phyloP scores from a whole-genome alignment of 176 grass and related monocot species.

The Oryza coarctata region DNA sequence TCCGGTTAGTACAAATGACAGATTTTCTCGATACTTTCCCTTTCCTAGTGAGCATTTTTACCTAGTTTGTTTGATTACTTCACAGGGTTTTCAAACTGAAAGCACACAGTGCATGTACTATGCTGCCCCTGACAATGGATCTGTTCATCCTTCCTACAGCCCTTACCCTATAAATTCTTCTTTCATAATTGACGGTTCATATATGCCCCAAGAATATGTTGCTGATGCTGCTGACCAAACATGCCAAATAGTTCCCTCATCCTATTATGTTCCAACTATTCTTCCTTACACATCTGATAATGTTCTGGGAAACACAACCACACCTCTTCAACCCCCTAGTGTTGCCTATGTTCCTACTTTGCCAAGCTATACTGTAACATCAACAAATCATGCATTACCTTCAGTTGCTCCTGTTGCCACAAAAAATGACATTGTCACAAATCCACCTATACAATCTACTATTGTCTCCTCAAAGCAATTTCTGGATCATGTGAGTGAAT shows the following conservation, averaged over 20 bases:
- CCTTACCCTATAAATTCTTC: constrained; percentile 56
- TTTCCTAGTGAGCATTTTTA: constrained; percentile 12
- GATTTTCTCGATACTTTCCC: background rate
- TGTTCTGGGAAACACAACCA: constrained; percentile 31
- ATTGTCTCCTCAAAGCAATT: constrained; percentile 55
- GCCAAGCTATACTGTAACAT: constrained; percentile 40
- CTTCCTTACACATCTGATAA: constrained; percentile 50
- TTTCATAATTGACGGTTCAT: constrained; percentile 46
- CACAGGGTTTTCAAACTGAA: constrained; percentile 53
- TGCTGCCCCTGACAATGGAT: constrained; percentile 54
- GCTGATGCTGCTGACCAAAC: constrained; percentile 45
- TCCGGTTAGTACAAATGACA: constrained; percentile 39
- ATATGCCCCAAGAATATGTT: constrained; percentile 49
- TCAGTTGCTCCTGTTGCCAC: constrained; percentile 30
- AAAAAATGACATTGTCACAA: constrained; percentile 28
- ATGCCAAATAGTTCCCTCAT: constrained; percentile 49
- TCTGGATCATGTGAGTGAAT: constrained; percentile 37
- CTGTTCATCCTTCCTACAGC: constrained; percentile 57
- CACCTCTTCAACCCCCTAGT: constrained; percentile 26
- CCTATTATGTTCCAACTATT: constrained; percentile 59
- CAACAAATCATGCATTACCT: constrained; percentile 27
- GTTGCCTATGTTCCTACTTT: constrained; percentile 38
- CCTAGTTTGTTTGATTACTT: background rate
- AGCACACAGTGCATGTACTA: constrained; percentile 63
- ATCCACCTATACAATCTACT: constrained; percentile 44